Percentiles rank a stretch among this genome's conserved stretches.
phyloP scores from a whole-genome alignment of 805 yeast genomes.

The Starmerella bombi region DNA sequence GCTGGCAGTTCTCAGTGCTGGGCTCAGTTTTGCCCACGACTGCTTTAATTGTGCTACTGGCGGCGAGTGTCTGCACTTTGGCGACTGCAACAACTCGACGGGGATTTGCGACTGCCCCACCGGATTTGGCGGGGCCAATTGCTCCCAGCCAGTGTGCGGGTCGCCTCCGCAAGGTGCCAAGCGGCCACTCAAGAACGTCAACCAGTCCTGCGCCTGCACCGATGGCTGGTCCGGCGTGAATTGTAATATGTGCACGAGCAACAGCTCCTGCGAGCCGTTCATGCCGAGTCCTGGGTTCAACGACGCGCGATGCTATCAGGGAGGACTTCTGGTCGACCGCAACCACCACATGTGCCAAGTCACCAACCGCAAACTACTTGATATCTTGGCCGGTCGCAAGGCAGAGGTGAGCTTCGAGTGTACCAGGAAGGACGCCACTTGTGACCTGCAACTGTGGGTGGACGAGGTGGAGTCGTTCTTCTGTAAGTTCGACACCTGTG shows the following conservation, averaged over 20 bases:
- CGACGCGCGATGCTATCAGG: conserved; percentile 75
- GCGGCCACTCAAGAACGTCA: conserved; percentile 44
- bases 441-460: conserved; percentile 95
- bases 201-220: conserved; percentile 53
- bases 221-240: conserved; percentile 91
- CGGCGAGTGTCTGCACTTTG: conserved; percentile 79
- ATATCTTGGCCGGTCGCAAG: conserved; percentile 60
- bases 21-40: conserved; percentile 10
- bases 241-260: conserved; percentile 67
- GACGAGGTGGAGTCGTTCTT: conserved; percentile 79
- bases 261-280: conserved; percentile 67
- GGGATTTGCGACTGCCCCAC: conserved; percentile 86
- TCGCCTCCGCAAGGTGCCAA: conserved; percentile 49
- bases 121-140: conserved; percentile 91
- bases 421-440: conserved; percentile 46
- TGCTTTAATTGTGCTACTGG: conserved; percentile 90
- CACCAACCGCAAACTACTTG: conserved; percentile 69
- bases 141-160: conserved; percentile 81
- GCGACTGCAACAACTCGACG: conserved; percentile 71
- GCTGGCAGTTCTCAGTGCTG: background rate
- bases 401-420: conserved; percentile 93
- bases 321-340: conserved; percentile 68
- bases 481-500: conserved; percentile 70
- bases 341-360: conserved; percentile 91
- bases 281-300: conserved; percentile 55